Evolutionary conservation across 164 flowering plant genomes (phyloP), one percentile per base, ranked within the genome.

Genomic region (Litsea cubeba): DNA sequence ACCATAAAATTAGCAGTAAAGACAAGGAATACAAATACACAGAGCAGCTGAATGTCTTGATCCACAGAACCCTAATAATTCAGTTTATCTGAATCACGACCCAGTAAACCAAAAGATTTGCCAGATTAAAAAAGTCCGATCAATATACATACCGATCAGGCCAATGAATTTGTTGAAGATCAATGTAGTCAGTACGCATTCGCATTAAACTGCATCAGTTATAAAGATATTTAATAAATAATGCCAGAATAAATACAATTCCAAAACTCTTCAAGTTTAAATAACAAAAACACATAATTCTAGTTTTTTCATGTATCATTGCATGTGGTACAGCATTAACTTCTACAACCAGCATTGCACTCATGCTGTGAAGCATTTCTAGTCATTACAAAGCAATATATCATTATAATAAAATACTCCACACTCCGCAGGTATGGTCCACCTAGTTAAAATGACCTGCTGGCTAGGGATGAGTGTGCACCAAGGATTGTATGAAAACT

Each of bases 121-220:
- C 68, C 22, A 24, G 74, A 54, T 51, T 7, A 25, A 60, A 67
- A 60, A 67, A 66, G 68, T 49, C 15, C 54, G 77, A 80, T 50
- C 73, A 63, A 80, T 77, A 75, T 81, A 88, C 97, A 82, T 71
- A 91, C 96, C 96, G 94, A 78, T 93, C 98, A 79, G 95, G 96
- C 95, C 98, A 93, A 75, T 93, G 98, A 75, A 90, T 84, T 79
- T 93, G 98, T 83, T 90, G 85, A 46, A 93, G 87, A 78, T 93
- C 98, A 73, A 93, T 89, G 79, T 91, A 89, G 76, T 93, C 96
- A 7, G 86, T 84, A 68, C 71, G 78, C 78, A 88, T 46, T 25
- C 93, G 87, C 80, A 81, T 70, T 76, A 91, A 88, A 73, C 96
- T 91, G 95, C 84, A 85, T 23, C 24, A 78, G 25, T 40, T 28